A percentile compares a stretch with the other conserved stretches of the same genome.
Evolutionary conservation across 148 eudicot genomes (phyloP).

Genomic region (Arctostaphylos glauca): DNA sequence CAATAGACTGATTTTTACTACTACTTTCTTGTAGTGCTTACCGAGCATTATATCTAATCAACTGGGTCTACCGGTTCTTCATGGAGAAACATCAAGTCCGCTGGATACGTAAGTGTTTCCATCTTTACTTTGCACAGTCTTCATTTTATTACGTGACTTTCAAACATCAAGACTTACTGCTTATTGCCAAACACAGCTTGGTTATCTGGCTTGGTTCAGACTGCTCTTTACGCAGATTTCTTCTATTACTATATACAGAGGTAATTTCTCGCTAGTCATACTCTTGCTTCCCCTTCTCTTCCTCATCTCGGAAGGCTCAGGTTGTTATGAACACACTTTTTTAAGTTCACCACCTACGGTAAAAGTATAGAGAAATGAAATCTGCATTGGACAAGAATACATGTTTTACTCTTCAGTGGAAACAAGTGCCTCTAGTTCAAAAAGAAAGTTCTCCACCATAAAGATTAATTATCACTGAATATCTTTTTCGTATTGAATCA

Average conservation of each 20-base stretch:
- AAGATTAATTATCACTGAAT: not conserved
- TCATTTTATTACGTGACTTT: not conserved
- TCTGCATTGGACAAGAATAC: not conserved
- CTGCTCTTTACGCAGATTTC: conserved; percentile 50
- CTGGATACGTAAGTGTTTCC: conserved; percentile 43
- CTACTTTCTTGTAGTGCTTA: conserved; percentile 36
- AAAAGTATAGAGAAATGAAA: not conserved
- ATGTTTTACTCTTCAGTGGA: not conserved
- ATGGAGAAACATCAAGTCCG: conserved; percentile 38
- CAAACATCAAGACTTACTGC: not conserved
- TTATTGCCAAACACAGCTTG: conserved; percentile 30
- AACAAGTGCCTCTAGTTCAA: not conserved
- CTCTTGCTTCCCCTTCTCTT: not conserved
- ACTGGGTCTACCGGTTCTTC: conserved; percentile 49
- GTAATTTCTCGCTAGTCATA: not conserved
- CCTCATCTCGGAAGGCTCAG: not conserved
- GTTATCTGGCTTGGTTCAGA: conserved; percentile 56
- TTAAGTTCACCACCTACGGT: not conserved
- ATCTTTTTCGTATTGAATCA: not conserved
- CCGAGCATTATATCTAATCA: conserved; percentile 49
- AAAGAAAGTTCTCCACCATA: no score
- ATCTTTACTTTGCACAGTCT: not conserved
- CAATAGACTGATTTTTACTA: not conserved
- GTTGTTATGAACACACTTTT: not conserved
- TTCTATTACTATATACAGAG: conserved; percentile 31